Base-by-base conservation (phyloP, 2,329 filamentous ascomycete genomes). In the Hyphodiscus sp. region DNA sequence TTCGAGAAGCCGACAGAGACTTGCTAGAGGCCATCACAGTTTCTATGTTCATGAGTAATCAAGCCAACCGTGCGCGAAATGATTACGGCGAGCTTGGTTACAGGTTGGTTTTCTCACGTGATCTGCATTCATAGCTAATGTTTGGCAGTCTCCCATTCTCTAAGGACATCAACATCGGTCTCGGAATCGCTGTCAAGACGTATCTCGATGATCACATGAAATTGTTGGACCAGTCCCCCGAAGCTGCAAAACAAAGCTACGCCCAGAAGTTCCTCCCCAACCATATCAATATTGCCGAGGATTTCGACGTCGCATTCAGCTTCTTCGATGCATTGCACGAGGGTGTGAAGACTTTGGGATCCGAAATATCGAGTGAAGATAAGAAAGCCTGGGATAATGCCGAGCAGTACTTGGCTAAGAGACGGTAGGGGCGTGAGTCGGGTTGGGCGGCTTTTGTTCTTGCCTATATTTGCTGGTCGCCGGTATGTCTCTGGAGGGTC, bases 11-110 rank as follows among this genome's bases (percentile, higher is more conserved):
- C 33, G 78, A 95, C 59, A 83, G 94, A 47, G 91, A 95, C 68
- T 73, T 97, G 38, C 74, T 94, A 15, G 94, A 99, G 71, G 87
- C 90, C 43, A 82, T 92, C 58, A 76, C 91, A 19, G 85, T 85
- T 6, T 86, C 87, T 29, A 82, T 96, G 74, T 85, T 96, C 61
- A 76, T 96, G 64, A 85, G 85, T 62, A 89, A 85, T 7, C 89
- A 95, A 64, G 87, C 85, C 19, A 79, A 87, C 54, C 82, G 91
- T 86, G 77, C 83, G 52, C 75, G 80, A 13, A 51, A 60, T 13
- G 85, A 76, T 52, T 71, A 74, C 68, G 73, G 83, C 51, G 79
- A 86, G 46, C 76, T 97, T 54, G 85, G 85, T 60, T 80, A 88
- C 60, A 81, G 80, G 89, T 92, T 76, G 66, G 81, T 71, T 42